phyloP scores from a whole-genome alignment of 257 asterid species.

The Solanum pimpinellifolium region DNA sequence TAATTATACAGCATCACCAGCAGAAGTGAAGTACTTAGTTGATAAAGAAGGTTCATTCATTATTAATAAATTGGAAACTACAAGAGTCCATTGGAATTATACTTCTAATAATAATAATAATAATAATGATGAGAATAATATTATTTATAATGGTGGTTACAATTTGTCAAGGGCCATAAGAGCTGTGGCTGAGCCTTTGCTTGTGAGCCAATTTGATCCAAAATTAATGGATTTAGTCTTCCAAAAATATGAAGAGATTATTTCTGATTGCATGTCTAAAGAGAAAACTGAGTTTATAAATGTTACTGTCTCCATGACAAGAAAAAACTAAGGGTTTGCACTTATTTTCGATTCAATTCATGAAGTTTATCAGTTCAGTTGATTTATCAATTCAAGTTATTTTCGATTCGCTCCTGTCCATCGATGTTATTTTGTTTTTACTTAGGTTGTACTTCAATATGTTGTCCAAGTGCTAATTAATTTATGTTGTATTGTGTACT shows the following conservation, averaged over 20 bases:
- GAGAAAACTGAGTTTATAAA: conserved; percentile 4
- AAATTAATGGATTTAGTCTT: conserved; percentile 31
- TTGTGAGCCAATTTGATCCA: conserved; percentile 41
- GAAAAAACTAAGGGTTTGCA: background rate
- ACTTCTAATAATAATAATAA: background rate
- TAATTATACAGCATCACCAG: conserved; percentile 39
- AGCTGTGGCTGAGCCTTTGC: conserved; percentile 57
- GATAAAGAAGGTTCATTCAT: conserved; percentile 45
- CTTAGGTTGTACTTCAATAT: background rate
- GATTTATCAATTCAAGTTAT: background rate
- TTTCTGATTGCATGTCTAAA: conserved; percentile 6
- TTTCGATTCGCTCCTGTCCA: accelerated
- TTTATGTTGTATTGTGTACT: background rate
- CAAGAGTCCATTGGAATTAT: conserved; percentile 33
- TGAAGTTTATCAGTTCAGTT: background rate
- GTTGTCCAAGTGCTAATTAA: background rate
- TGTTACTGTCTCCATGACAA: background rate
- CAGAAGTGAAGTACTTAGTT: conserved; percentile 25
- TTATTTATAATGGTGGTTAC: conserved; percentile 20
- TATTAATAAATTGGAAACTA: conserved; percentile 22
- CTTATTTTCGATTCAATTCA: too few species aligned
- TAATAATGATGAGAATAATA: background rate
- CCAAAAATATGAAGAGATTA: conserved; percentile 8
- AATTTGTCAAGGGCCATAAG: conserved; percentile 42
- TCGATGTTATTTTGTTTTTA: accelerated